phyloP scores from a whole-genome alignment of 2,329 filamentous ascomycete species.

The Fusarium pilosicola region DNA sequence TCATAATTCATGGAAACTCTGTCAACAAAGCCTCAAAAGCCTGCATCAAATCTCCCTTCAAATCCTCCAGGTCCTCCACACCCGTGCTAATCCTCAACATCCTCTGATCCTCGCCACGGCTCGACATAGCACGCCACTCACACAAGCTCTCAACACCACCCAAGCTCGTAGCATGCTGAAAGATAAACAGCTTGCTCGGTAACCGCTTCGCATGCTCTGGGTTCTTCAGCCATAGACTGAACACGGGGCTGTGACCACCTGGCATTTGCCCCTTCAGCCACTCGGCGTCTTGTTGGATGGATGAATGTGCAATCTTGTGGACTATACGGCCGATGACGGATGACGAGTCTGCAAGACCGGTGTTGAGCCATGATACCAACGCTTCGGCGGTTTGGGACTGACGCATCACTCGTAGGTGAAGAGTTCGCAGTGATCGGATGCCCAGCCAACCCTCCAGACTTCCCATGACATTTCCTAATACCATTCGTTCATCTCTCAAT shows the following conservation, averaged over 20 bases:
- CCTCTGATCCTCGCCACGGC: conserved; percentile 74
- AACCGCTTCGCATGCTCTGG: conserved; percentile 71
- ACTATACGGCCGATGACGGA: conserved; percentile 52
- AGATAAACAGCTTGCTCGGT: conserved; percentile 81
- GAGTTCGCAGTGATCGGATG: conserved; percentile 82
- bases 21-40: conserved; percentile 67
- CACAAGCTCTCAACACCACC: conserved; percentile 84
- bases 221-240: conserved; percentile 74
- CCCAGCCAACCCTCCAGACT: conserved; percentile 92
- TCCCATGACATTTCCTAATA: conserved; percentile 85
- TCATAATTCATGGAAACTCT: neutral
- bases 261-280: conserved; percentile 94
- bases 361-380: conserved; percentile 77
- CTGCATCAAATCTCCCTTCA: conserved; percentile 76
- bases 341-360: conserved; percentile 52
- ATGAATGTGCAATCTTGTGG: conserved; percentile 58
- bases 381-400: conserved; percentile 76
- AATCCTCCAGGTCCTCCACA: conserved; percentile 85
- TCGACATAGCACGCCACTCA: conserved; percentile 94
- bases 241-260: conserved; percentile 87
- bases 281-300: conserved; percentile 72
- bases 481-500: conserved; percentile 74
- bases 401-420: conserved; percentile 83
- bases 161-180: conserved; percentile 93
- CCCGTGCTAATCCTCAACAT: conserved; percentile 86